phyloP scores from a whole-genome alignment of 176 grass and related monocot genomes.

The Pontederia crassipes region DNA sequence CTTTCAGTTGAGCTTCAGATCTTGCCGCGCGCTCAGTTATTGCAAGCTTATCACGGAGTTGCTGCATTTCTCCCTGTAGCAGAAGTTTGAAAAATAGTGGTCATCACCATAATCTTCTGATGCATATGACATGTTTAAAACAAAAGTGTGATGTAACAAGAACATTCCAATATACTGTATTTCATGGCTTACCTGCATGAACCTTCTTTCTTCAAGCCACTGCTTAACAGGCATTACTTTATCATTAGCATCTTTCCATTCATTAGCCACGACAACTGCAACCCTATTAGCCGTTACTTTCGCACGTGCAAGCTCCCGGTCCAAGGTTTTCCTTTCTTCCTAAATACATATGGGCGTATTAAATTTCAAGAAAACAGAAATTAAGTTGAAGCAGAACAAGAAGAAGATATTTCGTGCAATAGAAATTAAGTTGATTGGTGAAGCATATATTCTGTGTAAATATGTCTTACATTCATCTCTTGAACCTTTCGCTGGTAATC shows the following conservation, averaged over 20 bases:
- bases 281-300: constrained; percentile 96
- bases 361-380: not conserved
- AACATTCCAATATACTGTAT: not conserved
- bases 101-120: constrained; percentile 1
- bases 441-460: not conserved
- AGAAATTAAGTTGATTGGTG: no score
- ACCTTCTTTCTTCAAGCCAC: constrained; percentile 97
- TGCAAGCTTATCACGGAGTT: constrained; percentile 81
- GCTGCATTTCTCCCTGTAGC: constrained; percentile 91
- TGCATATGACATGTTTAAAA: no score
- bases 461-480: constrained; percentile 72
- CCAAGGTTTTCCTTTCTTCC: constrained; percentile 83
- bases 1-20: constrained; percentile 87
- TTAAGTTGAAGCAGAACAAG: no score
- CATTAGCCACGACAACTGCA: constrained; percentile 90
- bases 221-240: constrained; percentile 99
- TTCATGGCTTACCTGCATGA: constrained; percentile 58
- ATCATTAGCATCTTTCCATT: constrained; percentile 96
- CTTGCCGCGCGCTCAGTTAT: constrained; percentile 71
- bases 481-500: constrained; percentile 93
- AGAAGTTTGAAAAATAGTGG: constrained; percentile 3
- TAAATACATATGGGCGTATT: constrained; percentile 28
- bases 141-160: no score
- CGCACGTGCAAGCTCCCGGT: constrained; percentile 78
- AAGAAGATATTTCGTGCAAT: not conserved